These are phyloP conservation scores for Sambucus nigra DNA, from an alignment of 129 eudicot genomes.

Conservation along the genomic window DNA sequence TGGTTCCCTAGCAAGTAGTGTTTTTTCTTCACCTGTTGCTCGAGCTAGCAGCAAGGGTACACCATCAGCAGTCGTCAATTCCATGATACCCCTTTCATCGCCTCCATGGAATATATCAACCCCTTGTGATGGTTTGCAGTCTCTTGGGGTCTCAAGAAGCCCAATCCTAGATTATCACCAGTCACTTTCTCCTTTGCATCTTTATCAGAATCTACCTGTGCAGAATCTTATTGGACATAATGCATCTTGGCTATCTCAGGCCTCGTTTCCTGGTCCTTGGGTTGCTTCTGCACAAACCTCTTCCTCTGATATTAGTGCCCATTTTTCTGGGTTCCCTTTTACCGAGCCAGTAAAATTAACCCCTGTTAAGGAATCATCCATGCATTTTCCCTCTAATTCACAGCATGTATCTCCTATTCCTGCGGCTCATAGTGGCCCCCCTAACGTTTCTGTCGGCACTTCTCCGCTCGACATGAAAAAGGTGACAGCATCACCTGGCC, in stretches of 20 bases:
- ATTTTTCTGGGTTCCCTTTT: slow-evolving; percentile 30
- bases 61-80: slow-evolving; percentile 35
- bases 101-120: slow-evolving; percentile 83
- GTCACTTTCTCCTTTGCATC: slow-evolving; percentile 52
- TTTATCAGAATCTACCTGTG: slow-evolving; percentile 43
- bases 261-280: slow-evolving; percentile 71
- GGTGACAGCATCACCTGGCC: slow-evolving; percentile 21
- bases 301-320: slow-evolving; percentile 33
- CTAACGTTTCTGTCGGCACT: slow-evolving; percentile 23
- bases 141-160: slow-evolving; percentile 38
- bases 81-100: slow-evolving; percentile 59
- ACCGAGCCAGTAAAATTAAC: slow-evolving; percentile 59
- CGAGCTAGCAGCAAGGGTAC: slow-evolving; percentile 39
- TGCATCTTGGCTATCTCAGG: slow-evolving; percentile 71
- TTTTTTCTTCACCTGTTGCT: slow-evolving; percentile 31
- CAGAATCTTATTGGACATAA: slow-evolving; percentile 42
- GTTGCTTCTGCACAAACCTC: slow-evolving; percentile 59
- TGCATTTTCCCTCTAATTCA: slow-evolving; percentile 18
- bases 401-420: slow-evolving; percentile 25
- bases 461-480: slow-evolving; percentile 24
- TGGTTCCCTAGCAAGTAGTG: slow-evolving; percentile 43
- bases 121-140: slow-evolving; percentile 40
- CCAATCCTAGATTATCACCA: slow-evolving; percentile 40
- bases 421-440: slow-evolving; percentile 22
- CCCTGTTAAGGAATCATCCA: slow-evolving; percentile 43